Evolutionary conservation across 306 rosid genomes (phyloP).

Genomic region (Luffa aegyptiaca): DNA sequence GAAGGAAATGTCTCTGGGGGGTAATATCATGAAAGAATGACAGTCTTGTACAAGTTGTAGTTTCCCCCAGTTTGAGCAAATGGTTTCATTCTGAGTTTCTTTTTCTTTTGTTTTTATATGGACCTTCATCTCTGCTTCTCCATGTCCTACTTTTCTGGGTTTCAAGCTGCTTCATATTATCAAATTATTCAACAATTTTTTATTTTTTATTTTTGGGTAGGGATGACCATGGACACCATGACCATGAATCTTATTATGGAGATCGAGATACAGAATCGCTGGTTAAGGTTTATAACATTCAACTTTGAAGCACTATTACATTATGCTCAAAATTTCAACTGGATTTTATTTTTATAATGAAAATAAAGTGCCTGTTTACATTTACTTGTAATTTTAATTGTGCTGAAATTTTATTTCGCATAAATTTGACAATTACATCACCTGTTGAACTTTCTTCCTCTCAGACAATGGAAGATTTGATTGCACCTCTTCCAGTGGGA

Average conservation of each 20-base stretch:
- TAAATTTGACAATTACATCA: constrained; percentile 3
- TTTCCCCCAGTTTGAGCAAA: neutral
- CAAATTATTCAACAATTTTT: constrained; percentile 10
- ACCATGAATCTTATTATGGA: constrained; percentile 89
- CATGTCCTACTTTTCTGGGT: neutral
- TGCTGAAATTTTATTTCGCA: neutral
- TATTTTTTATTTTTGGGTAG: constrained; percentile 40
- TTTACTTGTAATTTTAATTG: neutral
- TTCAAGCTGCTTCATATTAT: neutral
- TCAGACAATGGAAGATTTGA: constrained; percentile 70
- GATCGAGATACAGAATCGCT: constrained; percentile 88
- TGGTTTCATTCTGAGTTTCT: neutral
- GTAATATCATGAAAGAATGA: neutral
- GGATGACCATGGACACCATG: constrained; percentile 89
- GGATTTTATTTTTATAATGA: neutral
- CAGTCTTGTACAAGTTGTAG: neutral
- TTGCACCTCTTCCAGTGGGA: constrained; percentile 46
- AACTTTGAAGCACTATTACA: neutral
- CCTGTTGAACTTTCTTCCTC: constrained; percentile 17
- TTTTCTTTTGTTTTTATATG: neutral
- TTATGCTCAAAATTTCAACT: neutral
- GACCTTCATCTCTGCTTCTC: neutral
- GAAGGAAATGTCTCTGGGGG: neutral
- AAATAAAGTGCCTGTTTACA: neutral
- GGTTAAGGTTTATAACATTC: constrained; percentile 49